Evolutionary conservation across 495 filamentous ascomycete species (phyloP).

Genomic region (Aspergillus leporis): DNA sequence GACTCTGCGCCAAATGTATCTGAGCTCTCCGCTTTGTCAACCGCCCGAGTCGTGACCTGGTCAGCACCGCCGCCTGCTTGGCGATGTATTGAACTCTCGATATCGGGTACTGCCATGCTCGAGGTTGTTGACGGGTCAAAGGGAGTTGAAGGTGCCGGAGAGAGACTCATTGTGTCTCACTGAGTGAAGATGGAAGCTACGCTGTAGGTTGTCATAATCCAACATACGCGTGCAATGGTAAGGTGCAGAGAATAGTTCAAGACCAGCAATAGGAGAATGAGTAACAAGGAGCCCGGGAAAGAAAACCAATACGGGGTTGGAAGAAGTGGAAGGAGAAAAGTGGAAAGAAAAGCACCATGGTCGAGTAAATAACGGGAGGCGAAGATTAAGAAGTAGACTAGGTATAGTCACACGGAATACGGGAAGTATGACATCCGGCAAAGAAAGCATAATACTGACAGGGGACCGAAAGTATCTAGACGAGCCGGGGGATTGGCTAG

Average conservation of each 20-base stretch:
- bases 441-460: not conserved
- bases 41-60: not conserved
- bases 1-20: constrained; percentile 20
- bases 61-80: constrained; percentile 1
- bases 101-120: constrained; percentile 8
- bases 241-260: no score
- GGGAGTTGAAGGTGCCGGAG: constrained; percentile 23
- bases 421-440: constrained; percentile 2
- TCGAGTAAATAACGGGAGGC: not conserved
- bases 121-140: constrained; percentile 21
- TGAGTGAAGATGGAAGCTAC: not conserved
- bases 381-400: not conserved
- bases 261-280: no score
- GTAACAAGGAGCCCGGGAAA: no score
- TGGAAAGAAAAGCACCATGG: not conserved
- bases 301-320: no score
- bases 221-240: not conserved
- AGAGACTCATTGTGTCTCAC: constrained; percentile 9
- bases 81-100: constrained; percentile 12
- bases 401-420: constrained; percentile 1
- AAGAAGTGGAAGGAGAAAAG: no score
- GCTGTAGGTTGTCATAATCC: not conserved
- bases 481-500: no score
- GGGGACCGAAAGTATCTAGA: not conserved
- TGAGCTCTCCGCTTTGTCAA: constrained; percentile 19